A percentile compares a stretch with the other conserved stretches of the same genome.
phyloP scores from a whole-genome alignment of 108 stramenopile genomes.

The Schizochytrium sp. region DNA sequence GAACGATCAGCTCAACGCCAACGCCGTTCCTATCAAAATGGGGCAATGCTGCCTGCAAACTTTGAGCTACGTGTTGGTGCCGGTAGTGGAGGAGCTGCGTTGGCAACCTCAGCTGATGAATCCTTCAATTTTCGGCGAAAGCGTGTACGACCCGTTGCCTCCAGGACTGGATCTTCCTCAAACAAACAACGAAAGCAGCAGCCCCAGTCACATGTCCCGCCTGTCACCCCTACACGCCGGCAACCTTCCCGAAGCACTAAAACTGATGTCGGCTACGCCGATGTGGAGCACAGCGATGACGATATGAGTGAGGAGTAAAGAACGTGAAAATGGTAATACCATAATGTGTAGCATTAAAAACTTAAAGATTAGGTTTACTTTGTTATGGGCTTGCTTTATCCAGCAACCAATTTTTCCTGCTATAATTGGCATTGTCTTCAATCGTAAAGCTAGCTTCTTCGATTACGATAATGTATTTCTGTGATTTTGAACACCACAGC shows the following conservation, averaged over 20 bases:
- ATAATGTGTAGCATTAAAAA: no score
- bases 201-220: not conserved
- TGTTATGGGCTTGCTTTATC: no score
- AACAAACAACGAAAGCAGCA: not conserved
- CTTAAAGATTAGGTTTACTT: no score
- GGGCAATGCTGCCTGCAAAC: not conserved
- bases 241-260: constrained; percentile 35
- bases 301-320: not conserved
- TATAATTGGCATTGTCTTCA: no score
- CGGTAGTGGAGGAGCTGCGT: not conserved
- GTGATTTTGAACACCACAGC: no score
- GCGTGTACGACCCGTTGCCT: not conserved
- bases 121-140: not conserved
- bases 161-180: not conserved
- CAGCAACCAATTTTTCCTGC: no score
- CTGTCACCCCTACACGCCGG: not conserved
- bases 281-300: not conserved
- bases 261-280: not conserved
- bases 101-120: not conserved
- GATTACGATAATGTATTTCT: no score
- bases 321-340: no score
- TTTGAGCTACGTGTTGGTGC: constrained; percentile 53
- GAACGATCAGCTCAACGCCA: constrained; percentile 16
- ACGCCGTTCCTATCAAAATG: not conserved
- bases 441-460: no score